These are phyloP conservation scores for Pyrenophora tritici-repentis DNA, from an alignment of 2,329 filamentous ascomycete species.

Conservation along the genomic window DNA sequence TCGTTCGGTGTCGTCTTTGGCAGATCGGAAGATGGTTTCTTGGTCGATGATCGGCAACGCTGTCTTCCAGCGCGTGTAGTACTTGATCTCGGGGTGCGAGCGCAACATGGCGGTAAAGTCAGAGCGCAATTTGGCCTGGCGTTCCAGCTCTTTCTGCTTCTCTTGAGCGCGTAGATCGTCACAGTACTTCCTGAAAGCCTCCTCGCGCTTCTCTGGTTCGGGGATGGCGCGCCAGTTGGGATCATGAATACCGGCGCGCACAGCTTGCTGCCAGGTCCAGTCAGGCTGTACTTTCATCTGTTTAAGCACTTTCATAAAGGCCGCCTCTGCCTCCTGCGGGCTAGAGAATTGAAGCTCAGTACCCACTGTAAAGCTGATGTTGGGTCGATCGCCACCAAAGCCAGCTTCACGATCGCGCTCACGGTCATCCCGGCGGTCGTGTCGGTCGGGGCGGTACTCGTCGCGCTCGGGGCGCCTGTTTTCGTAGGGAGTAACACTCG, in stretches of 20 bases:
- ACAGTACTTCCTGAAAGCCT: conserved; percentile 93
- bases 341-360: conserved; percentile 59
- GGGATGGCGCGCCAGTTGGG: conserved; percentile 91
- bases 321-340: conserved; percentile 86
- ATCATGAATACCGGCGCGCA: conserved; percentile 85
- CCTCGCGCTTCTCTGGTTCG: conserved; percentile 86
- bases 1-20: conserved; percentile 83
- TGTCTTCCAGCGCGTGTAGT: conserved; percentile 97
- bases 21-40: conserved; percentile 93
- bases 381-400: conserved; percentile 46
- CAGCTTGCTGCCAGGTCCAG: conserved; percentile 89
- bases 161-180: conserved; percentile 88
- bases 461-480: conserved; percentile 38
- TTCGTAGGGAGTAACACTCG: conserved; percentile 49
- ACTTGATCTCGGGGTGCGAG: conserved; percentile 94
- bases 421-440: conserved; percentile 30
- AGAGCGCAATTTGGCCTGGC: conserved; percentile 84
- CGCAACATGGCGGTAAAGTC: conserved; percentile 97
- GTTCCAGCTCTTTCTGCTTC: conserved; percentile 91
- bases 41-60: conserved; percentile 91
- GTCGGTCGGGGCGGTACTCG: conserved; percentile 36
- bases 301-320: conserved; percentile 88
- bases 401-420: conserved; percentile 55
- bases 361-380: conserved; percentile 49
- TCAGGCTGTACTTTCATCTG: conserved; percentile 85